Evolutionary conservation across 2,329 filamentous ascomycete genomes (phyloP).

Genomic region (Xylariaceae sp.): DNA sequence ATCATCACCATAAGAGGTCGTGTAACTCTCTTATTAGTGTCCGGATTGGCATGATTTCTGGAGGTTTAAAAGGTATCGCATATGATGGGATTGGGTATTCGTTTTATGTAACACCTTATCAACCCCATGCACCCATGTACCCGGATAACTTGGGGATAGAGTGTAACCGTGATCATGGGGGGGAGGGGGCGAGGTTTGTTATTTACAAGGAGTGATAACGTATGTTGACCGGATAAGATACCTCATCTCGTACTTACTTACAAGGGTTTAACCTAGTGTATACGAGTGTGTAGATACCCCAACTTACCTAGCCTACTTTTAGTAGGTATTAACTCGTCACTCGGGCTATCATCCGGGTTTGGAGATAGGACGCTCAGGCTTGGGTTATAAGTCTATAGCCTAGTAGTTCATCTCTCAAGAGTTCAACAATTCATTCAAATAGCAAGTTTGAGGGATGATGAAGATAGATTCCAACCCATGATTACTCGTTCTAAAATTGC

Average conservation of each 20-base stretch:
- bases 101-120: slow-evolving; percentile 26
- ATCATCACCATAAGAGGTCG: slow-evolving; percentile 5
- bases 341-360: too few relatives aligned
- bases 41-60: slow-evolving; percentile 13
- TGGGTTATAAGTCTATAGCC: too few relatives aligned
- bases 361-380: too few relatives aligned
- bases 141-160: slow-evolving; percentile 12
- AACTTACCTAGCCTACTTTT: too few relatives aligned
- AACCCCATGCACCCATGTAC: slow-evolving; percentile 9
- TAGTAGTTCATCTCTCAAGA: too few relatives aligned
- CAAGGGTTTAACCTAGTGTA: neutral
- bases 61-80: slow-evolving; percentile 19
- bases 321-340: too few relatives aligned
- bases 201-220: slow-evolving; percentile 15
- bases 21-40: slow-evolving; percentile 10
- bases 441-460: too few relatives aligned
- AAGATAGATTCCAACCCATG: too few relatives aligned
- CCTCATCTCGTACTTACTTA: too few relatives aligned
- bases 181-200: slow-evolving; percentile 9
- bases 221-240: neutral
- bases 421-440: too few relatives aligned
- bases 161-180: slow-evolving; percentile 4
- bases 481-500: too few relatives aligned
- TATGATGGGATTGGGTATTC: slow-evolving; percentile 22
- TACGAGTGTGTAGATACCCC: too few relatives aligned